phyloP scores from a whole-genome alignment of 1,284 basidiomycete species.

The Ganoderma lingzhi region DNA sequence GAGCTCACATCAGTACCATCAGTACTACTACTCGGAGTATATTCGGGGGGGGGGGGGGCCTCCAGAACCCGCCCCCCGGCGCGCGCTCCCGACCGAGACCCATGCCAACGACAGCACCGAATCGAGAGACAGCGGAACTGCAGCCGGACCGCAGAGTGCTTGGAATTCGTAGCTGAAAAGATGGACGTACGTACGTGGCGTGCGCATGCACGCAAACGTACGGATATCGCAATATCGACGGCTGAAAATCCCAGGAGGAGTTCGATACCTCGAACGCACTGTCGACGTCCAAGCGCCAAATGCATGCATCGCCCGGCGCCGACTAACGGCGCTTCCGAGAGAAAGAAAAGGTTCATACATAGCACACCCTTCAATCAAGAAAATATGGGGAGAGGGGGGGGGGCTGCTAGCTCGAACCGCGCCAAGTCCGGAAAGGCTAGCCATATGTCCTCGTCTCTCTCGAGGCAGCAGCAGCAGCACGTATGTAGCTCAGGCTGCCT shows the following conservation, averaged over 20 bases:
- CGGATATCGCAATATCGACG: not conserved
- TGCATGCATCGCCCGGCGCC: not conserved
- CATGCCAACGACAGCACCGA: not conserved
- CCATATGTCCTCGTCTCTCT: too few species aligned
- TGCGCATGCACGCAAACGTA: not conserved
- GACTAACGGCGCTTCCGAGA: not conserved
- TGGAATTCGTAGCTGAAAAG: not conserved
- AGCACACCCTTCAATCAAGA: too few species aligned
- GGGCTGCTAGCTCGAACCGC: too few species aligned
- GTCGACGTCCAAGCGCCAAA: not conserved
- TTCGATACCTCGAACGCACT: not conserved
- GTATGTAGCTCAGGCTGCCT: not conserved
- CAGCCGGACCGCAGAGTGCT: not conserved
- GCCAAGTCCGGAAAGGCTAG: too few species aligned
- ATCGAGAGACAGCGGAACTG: not conserved
- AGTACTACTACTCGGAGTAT: not conserved
- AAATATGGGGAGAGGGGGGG: too few species aligned
- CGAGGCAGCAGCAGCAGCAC: too few species aligned
- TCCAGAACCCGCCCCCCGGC: not conserved
- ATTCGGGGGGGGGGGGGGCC: not conserved
- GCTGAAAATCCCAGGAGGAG: not conserved
- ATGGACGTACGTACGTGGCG: not conserved
- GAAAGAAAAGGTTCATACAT: not conserved
- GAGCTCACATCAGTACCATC: not conserved
- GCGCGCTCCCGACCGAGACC: not conserved